Evolutionary conservation across 1,284 basidiomycete species (phyloP).

Genomic region (Neonothopanus nambi): DNA sequence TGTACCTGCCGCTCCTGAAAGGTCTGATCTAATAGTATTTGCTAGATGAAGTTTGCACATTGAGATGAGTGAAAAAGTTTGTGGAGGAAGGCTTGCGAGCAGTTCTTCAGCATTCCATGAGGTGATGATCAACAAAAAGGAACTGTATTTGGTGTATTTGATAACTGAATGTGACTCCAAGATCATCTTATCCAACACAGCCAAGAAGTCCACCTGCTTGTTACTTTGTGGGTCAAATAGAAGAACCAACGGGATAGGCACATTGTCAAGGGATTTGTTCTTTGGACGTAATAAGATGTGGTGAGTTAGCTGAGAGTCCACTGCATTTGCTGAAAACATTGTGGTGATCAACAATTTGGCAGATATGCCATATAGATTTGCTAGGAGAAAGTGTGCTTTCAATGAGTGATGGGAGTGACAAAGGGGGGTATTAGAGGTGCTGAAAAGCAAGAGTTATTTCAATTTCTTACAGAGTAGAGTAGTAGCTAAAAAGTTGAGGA

Average conservation of each 20-base stretch:
- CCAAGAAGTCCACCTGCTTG: slow-evolving; percentile 66
- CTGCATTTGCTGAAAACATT: slow-evolving; percentile 73
- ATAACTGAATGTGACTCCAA: slow-evolving; percentile 69
- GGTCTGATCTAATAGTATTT: slow-evolving; percentile 39
- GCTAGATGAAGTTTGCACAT: slow-evolving; percentile 54
- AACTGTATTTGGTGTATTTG: slow-evolving; percentile 54
- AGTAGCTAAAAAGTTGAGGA: slow-evolving; percentile 48
- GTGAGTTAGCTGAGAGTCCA: slow-evolving; percentile 61
- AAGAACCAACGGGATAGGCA: slow-evolving; percentile 50
- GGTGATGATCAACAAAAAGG: slow-evolving; percentile 61
- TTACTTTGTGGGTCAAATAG: slow-evolving; percentile 46
- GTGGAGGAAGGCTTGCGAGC: slow-evolving; percentile 49
- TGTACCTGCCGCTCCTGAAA: slow-evolving; percentile 33
- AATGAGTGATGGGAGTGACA: slow-evolving; percentile 52
- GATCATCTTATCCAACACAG: slow-evolving; percentile 66
- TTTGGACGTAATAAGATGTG: slow-evolving; percentile 59
- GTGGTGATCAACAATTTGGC: slow-evolving; percentile 61
- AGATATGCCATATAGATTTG: slow-evolving; percentile 45
- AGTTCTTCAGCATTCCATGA: slow-evolving; percentile 66
- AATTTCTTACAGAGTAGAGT: slow-evolving; percentile 27
- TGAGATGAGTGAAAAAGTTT: slow-evolving; percentile 40
- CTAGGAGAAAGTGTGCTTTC: slow-evolving; percentile 59
- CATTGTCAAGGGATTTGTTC: slow-evolving; percentile 28
- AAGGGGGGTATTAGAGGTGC: slow-evolving; percentile 54
- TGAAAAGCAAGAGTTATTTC: slow-evolving; percentile 67